A percentile compares a stretch with the other conserved stretches of the same genome.
phyloP scores from a whole-genome alignment of 768 basidiomycete species.

The Clavulina sp. region DNA sequence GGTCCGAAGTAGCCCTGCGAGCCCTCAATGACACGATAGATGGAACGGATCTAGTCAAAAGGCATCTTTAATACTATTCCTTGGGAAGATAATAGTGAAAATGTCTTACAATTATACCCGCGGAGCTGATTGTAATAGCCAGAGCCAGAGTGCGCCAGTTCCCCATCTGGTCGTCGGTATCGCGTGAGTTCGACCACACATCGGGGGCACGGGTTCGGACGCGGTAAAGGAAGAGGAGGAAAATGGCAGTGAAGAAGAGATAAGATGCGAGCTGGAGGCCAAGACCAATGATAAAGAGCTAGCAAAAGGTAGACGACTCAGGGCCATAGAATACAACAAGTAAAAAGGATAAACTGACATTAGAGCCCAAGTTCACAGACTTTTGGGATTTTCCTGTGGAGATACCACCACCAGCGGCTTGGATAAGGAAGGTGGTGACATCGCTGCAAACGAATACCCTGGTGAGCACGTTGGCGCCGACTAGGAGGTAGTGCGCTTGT shows the following conservation, averaged over 20 bases:
- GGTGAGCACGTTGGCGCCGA: slow-evolving; percentile 34
- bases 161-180: slow-evolving; percentile 26
- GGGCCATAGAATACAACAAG: too few species aligned
- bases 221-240: slow-evolving; percentile 2
- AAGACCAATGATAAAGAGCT: slow-evolving; percentile 42
- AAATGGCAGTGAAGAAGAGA: slow-evolving; percentile 10
- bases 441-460: slow-evolving; percentile 43
- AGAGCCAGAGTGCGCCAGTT: slow-evolving; percentile 44
- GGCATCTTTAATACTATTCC: background rate
- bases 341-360: slow-evolving; percentile 8
- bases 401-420: slow-evolving; percentile 34
- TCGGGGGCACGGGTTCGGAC: slow-evolving; percentile 26
- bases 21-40: slow-evolving; percentile 42
- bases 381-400: slow-evolving; percentile 24
- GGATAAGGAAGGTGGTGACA: slow-evolving; percentile 46
- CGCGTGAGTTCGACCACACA: slow-evolving; percentile 22
- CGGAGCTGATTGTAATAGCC: slow-evolving; percentile 35
- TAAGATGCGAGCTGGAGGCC: slow-evolving; percentile 34
- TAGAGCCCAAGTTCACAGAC: slow-evolving; percentile 19
- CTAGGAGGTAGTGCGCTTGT: slow-evolving; percentile 30
- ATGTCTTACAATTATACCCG: slow-evolving; percentile 40
- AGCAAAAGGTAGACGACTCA: too few species aligned
- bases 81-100: background rate
- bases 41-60: slow-evolving; percentile 31
- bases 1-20: slow-evolving; percentile 41